Base-by-base conservation (phyloP, 495 filamentous ascomycete species). In the Chaetomium cochliodes region DNA sequence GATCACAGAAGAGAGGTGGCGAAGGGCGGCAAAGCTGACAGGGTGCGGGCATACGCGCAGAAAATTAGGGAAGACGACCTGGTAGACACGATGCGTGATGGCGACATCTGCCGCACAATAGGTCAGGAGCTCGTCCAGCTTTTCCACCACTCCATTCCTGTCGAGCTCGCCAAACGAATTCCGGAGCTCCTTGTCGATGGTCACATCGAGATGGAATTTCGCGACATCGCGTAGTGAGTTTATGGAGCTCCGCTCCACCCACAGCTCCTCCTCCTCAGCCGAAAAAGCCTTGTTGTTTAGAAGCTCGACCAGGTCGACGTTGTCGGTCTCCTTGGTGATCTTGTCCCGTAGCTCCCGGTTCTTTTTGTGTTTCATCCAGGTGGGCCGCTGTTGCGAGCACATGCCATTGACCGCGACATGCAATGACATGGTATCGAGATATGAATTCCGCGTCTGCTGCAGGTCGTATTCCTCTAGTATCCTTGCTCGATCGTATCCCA, bases 331-430 rank as follows among this genome's bases (percentile, higher is more conserved):
- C 58, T 77, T 87, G 16, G 89, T 84, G 55, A 94, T 86, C 73
- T 89, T 91, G 59, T 97, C 92, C 47, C 91, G 80, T 53, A 96
- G 70, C 67, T 97, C 93, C 67, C 88, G 85, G 66, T 87, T 89
- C 72, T 99, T 99, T 70, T 90, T 89, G 70, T 96, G 90, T 67
- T 92, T 94, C 87, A 96, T 90, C 94, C 94, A 99, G 0, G 91
- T 94, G 11, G 94, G 94, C 57, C 94, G 84, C 74, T 99, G 94
- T 60, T 89, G 89, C 12, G 94, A 97, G 73, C 94, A 99, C 94
- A 99, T 99, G 37, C 94, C 94, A 70, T 99, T 99, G 11, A 97
- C 93, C 15, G 94, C 94, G 9, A 97, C 93, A 73, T 99, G 94
- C 57, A 99, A 81, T 11, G 92, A 97, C 94, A 99, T 99, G 3